Evolutionary conservation across 2,329 filamentous ascomycete species (phyloP), one percentile per base, ranked within the genome.

Genomic region (Aspergillus thermomutatus): DNA sequence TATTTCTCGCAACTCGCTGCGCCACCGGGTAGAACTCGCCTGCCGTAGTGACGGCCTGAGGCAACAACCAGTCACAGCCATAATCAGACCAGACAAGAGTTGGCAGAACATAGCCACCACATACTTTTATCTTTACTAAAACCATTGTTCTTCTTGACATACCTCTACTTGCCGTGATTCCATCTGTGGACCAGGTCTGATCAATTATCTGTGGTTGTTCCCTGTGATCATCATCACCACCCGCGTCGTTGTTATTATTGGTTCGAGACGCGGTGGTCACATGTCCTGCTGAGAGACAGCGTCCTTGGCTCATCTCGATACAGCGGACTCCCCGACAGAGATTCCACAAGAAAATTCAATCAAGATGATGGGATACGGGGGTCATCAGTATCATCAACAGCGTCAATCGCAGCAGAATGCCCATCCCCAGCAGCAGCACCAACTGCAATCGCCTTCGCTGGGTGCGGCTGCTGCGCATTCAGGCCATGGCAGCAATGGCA

Each of bases 301-400:
- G 37, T 37, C 45, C 7, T 45, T 34, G 41, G 23, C 43, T 26
- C 43, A 43, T 43, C n/a, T 11, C 40, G 19, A 21, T 26, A 21
- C 43, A 46, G 8, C n/a, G 34, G 17, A n/a, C 49, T 50, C 27
- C 58, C 55, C 55, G 55, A 54, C 50, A 59, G 59, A 48, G 43
- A 51, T 54, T 49, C 37, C 55, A 53, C 3, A 51, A 49, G 45
- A 50, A 55, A 52, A 37, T 65, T 53, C 55, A 11, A 47, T 57
- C 48, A 72, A 67, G 50, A 73, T 73, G 70, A 73, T 73, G 70
- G 67, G 66, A 52, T 72, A 71, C 63, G 68, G 68, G 52, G 68
- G 69, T 54, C 68, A 68, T 53, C 60, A 64, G 23, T 71, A 68
- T 52, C 64, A 70, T 52, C 63, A 64, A 45, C 65, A 67, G 28